Evolutionary conservation across 331 rosid species (phyloP), one percentile per base, ranked within the genome.

Genomic region (Acacia concinna): DNA sequence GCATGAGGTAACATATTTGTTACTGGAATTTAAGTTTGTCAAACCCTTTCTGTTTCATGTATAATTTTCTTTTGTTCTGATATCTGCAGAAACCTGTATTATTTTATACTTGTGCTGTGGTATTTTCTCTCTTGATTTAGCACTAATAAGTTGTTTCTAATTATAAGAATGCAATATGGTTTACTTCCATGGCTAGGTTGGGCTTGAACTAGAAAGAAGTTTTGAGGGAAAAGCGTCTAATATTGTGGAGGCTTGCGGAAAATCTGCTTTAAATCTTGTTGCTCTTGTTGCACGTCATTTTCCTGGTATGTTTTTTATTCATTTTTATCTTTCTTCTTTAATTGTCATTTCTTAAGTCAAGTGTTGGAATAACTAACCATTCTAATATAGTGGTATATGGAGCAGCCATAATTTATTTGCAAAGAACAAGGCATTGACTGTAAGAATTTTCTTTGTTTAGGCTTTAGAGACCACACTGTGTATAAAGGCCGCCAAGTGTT

Each of bases 401-500:
- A 69, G 63, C 75, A 83, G 73, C 52, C 62, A 63, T 40, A 27
- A 65, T 25, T 35, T 70, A 44, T 69, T 46, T 47, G 37, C 43
- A 28, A 46, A 56, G 75, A 77, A 75, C 44, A 30, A 60, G 67
- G 77, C 64, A 17, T 71, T 90, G 76, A 87, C 83, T 60, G 73
- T 34, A 78, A 34, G 27, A 57, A 17, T 63, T 23, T 75, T 71
- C 76, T 72, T 44, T 82, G 65, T 80, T 20, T 79, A 95, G 99
- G 99, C 78, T 95, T 95, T 81, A 86, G 94, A 74, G 99, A 95
- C 75, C 99, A 95, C 86, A 89, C 97, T 1, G 76, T 95, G 25
- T 95, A 95, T 91, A 95, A 92, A 78, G 99, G 99, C 11, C 99
- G 82, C 73, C 99, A 93, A 74, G 86, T 95, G 73, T 95, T 95